Evolutionary conservation across 2,329 filamentous ascomycete species (phyloP), one percentile per base, ranked within the genome.

Genomic region (Xylaria polymorpha): DNA sequence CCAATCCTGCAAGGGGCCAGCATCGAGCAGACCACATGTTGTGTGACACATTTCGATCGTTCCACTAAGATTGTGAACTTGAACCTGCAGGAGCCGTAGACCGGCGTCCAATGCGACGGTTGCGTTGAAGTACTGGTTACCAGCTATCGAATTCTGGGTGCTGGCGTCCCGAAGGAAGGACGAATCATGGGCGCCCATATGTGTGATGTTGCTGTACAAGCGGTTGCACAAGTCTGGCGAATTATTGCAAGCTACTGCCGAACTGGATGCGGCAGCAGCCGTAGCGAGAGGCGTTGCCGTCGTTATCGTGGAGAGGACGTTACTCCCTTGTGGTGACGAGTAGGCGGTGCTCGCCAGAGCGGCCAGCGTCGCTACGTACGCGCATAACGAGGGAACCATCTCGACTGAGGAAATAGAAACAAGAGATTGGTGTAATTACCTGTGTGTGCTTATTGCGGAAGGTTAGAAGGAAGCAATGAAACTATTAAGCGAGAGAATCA

Each of bases 101-200:
- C 92, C 92, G 4, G 91, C 88, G 64, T 89, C 86, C 62, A 94
- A 86, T 66, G 93, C 91, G 6, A 86, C 81, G 2, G 90, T 92
- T 7, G 90, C 90, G 79, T 94, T 92, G 80, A 87, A 90, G 81
- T 85, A 93, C 80, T 94, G 92, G 79, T 94, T 92, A 6, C 91
- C 92, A 1, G 89, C 86, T 2, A 89, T 79, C 32, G 88, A 89
- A 79, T 90, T 87, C 69, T 81, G 83, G 0, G 88, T 91, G 64
- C 85, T 85, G 32, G 82, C 79, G 75, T 93, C 90, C 59, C 91
- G 85, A 51, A 94, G 79, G 78, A 94, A 94, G 12, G 92, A 85
- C 69, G 88, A 90, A 81, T 94, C 87, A 81, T 94, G 92, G 20
- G 91, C 91, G 25, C 92, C 92, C 76, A 95, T 87, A 79, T 94